phyloP scores from a whole-genome alignment of 441 rosid species.

The Capsella rubella region DNA sequence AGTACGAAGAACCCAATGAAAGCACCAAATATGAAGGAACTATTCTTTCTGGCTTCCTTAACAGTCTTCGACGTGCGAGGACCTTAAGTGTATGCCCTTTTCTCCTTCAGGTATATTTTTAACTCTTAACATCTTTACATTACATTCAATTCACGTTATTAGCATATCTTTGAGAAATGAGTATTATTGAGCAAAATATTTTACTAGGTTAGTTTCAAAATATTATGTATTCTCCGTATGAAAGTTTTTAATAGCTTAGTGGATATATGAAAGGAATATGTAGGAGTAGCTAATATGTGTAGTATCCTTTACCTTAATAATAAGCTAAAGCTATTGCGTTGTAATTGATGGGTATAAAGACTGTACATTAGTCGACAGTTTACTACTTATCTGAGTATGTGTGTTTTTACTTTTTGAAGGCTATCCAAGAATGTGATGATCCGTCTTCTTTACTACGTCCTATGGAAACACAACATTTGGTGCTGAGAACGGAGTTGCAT shows the following conservation, averaged over 20 bases:
- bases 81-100: conserved; percentile 50
- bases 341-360: not conserved
- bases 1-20: conserved; percentile 34
- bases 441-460: conserved; percentile 13
- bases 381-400: not conserved
- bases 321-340: not conserved
- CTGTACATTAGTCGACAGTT: not conserved
- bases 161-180: not conserved
- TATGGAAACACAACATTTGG: conserved; percentile 43
- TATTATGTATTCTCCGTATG: not conserved
- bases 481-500: conserved; percentile 46
- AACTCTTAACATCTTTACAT: not conserved
- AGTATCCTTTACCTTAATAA: not conserved
- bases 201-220: not conserved
- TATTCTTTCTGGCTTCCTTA: conserved; percentile 35
- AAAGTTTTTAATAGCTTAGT: not conserved
- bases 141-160: conserved; percentile 1
- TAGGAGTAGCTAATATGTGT: not conserved
- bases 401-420: conserved; percentile 39
- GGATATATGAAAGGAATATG: not conserved
- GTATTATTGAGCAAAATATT: not conserved
- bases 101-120: conserved; percentile 55
- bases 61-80: conserved; percentile 34
- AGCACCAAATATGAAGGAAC: conserved; percentile 21
- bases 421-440: conserved; percentile 42